These are phyloP conservation scores for Eucalyptus grandis DNA, from an alignment of 345 rosid genomes.

Conservation along the genomic window DNA sequence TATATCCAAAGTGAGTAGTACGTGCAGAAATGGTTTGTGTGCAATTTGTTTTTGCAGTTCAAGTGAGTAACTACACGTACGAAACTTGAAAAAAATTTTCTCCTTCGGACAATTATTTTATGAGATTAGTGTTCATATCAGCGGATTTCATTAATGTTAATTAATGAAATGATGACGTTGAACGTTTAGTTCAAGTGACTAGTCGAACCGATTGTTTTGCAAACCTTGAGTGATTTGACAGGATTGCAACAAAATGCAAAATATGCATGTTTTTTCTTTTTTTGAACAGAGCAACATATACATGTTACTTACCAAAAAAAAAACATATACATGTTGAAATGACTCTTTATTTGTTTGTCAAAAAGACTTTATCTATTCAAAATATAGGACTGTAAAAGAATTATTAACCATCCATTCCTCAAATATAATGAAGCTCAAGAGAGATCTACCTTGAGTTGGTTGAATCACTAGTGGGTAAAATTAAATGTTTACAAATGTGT, in stretches of 20 bases:
- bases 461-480: background rate
- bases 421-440: background rate
- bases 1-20: no score
- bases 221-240: no score
- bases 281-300: background rate
- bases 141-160: background rate
- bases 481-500: background rate
- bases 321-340: background rate
- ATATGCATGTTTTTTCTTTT: background rate
- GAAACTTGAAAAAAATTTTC: no score
- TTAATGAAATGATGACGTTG: no score
- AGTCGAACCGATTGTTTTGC: no score
- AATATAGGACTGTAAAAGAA: background rate
- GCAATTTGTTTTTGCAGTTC: no score
- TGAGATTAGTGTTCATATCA: background rate
- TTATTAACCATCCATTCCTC: background rate
- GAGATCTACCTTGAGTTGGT: background rate
- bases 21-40: no score
- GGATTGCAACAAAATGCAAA: background rate
- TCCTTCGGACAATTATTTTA: background rate
- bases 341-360: background rate
- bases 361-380: background rate
- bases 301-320: no score
- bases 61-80: no score
- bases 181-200: no score